These are phyloP conservation scores for Colletotrichum cordylinicola DNA, from an alignment of 2,329 filamentous ascomycete genomes.

Conservation along the genomic window DNA sequence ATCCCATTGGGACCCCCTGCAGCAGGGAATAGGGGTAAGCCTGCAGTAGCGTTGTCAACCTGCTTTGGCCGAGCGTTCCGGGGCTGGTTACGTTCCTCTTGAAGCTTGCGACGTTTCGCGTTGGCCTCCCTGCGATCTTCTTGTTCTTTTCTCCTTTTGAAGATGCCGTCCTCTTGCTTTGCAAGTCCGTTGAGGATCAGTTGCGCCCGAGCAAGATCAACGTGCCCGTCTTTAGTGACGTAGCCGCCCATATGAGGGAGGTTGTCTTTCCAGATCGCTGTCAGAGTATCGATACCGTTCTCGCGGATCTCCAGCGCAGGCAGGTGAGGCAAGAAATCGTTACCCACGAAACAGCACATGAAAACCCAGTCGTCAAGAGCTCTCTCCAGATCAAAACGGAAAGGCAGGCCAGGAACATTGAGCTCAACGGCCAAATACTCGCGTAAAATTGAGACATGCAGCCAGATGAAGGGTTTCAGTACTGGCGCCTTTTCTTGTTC, in stretches of 20 bases:
- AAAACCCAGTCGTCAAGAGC: constrained; percentile 98
- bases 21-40: constrained; percentile 20
- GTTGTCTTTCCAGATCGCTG: constrained; percentile 96
- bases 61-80: constrained; percentile 15
- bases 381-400: constrained; percentile 91
- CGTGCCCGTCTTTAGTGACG: constrained; percentile 91
- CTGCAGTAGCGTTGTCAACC: constrained; percentile 27
- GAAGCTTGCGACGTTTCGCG: constrained; percentile 78
- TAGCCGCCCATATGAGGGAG: constrained; percentile 92
- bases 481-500: constrained; percentile 76
- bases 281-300: constrained; percentile 94
- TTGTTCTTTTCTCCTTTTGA: constrained; percentile 82
- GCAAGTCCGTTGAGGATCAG: constrained; percentile 87
- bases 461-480: constrained; percentile 96
- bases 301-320: constrained; percentile 98
- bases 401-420: constrained; percentile 80
- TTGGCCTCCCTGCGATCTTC: constrained; percentile 85
- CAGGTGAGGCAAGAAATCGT: constrained; percentile 96
- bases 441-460: constrained; percentile 88
- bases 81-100: constrained; percentile 54
- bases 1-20: constrained; percentile 58
- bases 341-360: constrained; percentile 98
- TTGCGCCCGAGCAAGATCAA: constrained; percentile 86
- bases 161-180: constrained; percentile 93
- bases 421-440: constrained; percentile 95